Percentiles rank a stretch among this genome's conserved stretches.
Conservation (phyloP, 2,329 filamentous ascomycete genomes). For the Drechslera avenae region DNA sequence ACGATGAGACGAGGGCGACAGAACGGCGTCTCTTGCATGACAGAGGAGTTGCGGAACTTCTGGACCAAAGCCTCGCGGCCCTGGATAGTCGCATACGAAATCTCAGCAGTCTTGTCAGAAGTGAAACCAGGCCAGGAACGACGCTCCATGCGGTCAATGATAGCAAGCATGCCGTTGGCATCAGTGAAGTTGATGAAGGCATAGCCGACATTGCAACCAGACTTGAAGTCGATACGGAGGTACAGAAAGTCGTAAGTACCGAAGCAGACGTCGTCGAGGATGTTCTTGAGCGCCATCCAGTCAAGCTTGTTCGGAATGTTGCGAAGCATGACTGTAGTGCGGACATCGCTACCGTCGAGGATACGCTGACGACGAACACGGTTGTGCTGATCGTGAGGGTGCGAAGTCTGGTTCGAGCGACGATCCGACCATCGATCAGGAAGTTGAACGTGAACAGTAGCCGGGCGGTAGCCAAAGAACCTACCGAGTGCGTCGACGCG, state of each 20-base stretch:
- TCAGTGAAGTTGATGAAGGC: conserved; percentile 95
- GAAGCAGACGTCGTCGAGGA: conserved; percentile 77
- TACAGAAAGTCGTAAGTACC: conserved; percentile 96
- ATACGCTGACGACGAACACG: conserved; percentile 48
- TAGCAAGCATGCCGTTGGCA: conserved; percentile 51
- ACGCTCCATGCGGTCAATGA: conserved; percentile 39
- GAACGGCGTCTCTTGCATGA: conserved; percentile 83
- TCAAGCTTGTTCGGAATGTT: conserved; percentile 94
- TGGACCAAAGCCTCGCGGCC: conserved; percentile 88
- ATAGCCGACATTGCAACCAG: conserved; percentile 77
- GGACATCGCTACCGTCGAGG: conserved; percentile 53
- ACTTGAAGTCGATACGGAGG: conserved; percentile 71
- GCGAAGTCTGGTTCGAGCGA: conserved; percentile 9
- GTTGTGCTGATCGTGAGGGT: conserved; percentile 45
- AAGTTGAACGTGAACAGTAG: neutral
- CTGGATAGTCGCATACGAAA: conserved; percentile 97
- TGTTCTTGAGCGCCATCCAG: conserved; percentile 66
- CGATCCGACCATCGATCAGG: neutral
- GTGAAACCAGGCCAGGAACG: conserved; percentile 74
- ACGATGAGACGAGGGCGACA: conserved; percentile 77
- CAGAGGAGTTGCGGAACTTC: conserved; percentile 95
- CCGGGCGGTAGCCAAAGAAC: conserved; percentile 24
- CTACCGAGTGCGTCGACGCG: conserved; percentile 31
- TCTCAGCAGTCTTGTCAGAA: conserved; percentile 82
- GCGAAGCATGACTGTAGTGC: conserved; percentile 78